These are phyloP conservation scores for Beauveria rudraprayagi DNA, from an alignment of 2,329 filamentous ascomycete species.

Conservation along the genomic window DNA sequence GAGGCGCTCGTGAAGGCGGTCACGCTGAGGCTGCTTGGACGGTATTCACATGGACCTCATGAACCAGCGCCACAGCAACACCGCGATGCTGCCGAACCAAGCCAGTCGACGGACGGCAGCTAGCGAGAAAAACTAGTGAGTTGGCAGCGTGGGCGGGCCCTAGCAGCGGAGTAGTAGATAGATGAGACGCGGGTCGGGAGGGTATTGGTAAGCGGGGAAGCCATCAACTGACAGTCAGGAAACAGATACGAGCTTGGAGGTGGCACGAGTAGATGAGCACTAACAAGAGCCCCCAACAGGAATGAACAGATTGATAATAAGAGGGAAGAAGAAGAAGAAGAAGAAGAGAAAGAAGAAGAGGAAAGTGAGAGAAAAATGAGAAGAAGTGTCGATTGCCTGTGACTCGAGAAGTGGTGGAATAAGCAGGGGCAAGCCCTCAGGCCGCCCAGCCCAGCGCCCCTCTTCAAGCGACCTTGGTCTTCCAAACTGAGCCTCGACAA, in stretches of 20 bases:
- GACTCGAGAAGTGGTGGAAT: background rate
- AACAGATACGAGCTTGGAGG: background rate
- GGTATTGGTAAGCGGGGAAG: background rate
- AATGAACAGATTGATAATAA: background rate
- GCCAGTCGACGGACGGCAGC: background rate
- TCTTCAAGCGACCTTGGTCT: background rate
- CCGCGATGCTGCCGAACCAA: background rate
- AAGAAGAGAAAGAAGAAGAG: background rate
- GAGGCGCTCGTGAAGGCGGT: background rate
- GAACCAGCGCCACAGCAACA: constrained; percentile 5
- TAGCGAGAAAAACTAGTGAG: background rate
- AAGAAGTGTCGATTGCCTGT: background rate
- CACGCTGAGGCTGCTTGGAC: background rate
- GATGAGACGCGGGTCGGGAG: background rate
- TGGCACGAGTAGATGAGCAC: background rate
- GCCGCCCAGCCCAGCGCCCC: background rate
- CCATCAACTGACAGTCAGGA: background rate
- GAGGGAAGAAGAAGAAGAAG: background rate
- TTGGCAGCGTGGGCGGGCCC: background rate
- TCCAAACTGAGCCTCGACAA: background rate
- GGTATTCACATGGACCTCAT: background rate
- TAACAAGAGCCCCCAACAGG: background rate
- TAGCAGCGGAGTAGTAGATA: background rate
- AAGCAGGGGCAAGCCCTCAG: background rate
- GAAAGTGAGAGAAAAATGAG: background rate